Base-by-base conservation (phyloP, 352 stramenopile species). In the Globisporangium barbulae region DNA sequence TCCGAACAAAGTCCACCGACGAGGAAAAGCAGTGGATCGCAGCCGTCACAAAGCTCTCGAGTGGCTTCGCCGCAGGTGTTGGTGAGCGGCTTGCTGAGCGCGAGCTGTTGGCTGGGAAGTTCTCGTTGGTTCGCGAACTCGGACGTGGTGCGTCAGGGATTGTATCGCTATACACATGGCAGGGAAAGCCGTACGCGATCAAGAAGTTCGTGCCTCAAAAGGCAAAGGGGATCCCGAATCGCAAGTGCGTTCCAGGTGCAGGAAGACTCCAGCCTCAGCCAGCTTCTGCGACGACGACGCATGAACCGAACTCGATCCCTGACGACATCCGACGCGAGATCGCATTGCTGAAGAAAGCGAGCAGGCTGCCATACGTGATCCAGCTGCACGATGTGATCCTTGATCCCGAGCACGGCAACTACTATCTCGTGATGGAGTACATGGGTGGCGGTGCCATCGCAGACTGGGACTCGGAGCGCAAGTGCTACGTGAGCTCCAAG, bases 341-440 rank as follows among this genome's bases (percentile, higher is more conserved):
- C 45, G 83, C 79, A n/a, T 48, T 93, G 53, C 59, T 93, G 35
- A 91, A 89, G 67, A 91, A 93, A 63, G 81, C 75, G 9, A 91
- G 77, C 55, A 78, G 73, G 59, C 63, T 91, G 37, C 81, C 81
- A 3, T 79, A 81, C 55, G 78, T 93, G 15, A 85, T 93, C 28
- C 66, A 77, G 19, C 63, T 93, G 5, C 72, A 91, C 59, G 81
- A 93, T 44, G 82, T 96, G 30, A 91, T 95, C 59, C 63, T 93
- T 6, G 82, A 94, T 62, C 63, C 63, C 1, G 79, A 85, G 45
- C 63, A 80, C 53, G 59, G 63, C 15, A 68, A 88, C 13, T 88
- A 88, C 56, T 89, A 89, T 60, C 67, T 94, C 22, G 84, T 95
- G 37, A 91, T 93, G 83, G 84, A 96, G 59, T 94, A 88, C 64